A percentile compares a stretch with the other conserved stretches of the same genome.
Evolutionary conservation across 2,329 filamentous ascomycete species (phyloP).

Genomic region (Fusarium nanum): DNA sequence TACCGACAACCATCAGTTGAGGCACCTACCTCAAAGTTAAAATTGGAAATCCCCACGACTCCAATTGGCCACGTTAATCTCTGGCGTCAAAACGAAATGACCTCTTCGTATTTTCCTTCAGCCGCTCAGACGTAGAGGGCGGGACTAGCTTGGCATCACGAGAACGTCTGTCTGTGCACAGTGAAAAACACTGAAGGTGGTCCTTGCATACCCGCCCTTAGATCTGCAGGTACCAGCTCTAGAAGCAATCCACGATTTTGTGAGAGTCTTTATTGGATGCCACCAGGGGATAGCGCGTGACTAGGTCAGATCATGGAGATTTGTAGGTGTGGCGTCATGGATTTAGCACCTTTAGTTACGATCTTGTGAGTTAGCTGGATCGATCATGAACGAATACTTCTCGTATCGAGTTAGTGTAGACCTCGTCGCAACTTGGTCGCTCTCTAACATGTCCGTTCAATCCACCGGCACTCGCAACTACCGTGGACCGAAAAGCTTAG

Average conservation of each 20-base stretch:
- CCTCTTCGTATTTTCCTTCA: neutral
- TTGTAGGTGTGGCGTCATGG: neutral
- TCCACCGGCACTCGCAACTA: neutral
- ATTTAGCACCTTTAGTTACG: neutral
- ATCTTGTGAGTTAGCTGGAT: neutral
- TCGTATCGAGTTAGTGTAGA: neutral
- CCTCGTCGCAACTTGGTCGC: neutral
- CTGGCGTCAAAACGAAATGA: neutral
- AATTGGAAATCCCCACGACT: neutral
- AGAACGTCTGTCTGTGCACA: neutral
- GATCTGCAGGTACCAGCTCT: neutral
- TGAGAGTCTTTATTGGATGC: neutral
- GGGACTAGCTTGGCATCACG: neutral
- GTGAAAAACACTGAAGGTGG: neutral
- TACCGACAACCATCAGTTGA: neutral
- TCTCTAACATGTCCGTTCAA: neutral
- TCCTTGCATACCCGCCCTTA: neutral
- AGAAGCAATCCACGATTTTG: neutral
- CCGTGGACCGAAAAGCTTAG: neutral
- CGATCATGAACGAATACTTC: neutral
- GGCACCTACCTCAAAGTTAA: neutral
- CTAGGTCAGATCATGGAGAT: neutral
- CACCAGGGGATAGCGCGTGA: neutral
- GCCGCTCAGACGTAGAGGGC: neutral
- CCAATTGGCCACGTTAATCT: neutral